Conservation (phyloP, 208 protist species). For the Zelonia costaricensis region DNA sequence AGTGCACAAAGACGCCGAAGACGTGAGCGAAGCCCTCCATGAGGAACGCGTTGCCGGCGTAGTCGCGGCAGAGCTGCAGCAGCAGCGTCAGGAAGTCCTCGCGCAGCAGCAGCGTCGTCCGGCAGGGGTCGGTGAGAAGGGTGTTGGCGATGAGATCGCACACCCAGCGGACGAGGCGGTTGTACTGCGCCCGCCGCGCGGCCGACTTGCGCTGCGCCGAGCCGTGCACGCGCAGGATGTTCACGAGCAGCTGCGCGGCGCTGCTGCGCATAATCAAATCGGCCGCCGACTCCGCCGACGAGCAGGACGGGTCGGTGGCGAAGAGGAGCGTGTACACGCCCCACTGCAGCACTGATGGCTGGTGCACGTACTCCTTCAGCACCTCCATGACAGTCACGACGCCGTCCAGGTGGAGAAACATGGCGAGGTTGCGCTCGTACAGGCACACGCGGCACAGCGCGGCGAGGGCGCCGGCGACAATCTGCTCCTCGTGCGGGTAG, state of each 20-base stretch:
- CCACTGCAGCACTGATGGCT: conserved; percentile 67
- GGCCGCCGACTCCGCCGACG: conserved; percentile 31
- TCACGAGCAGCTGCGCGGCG: conserved; percentile 58
- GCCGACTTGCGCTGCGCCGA: conserved; percentile 16
- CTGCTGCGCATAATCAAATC: conserved; percentile 42
- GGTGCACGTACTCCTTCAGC: conserved; percentile 79
- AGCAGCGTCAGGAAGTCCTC: conserved; percentile 48
- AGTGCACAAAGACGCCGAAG: conserved; percentile 26
- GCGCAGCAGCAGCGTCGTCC: conserved; percentile 37
- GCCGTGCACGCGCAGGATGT: conserved; percentile 55
- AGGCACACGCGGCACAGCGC: conserved; percentile 70
- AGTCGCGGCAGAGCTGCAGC: conserved; percentile 39
- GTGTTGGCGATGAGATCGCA: conserved; percentile 53
- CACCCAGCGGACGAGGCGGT: conserved; percentile 39
- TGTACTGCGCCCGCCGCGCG: conserved; percentile 17
- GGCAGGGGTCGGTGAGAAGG: conserved; percentile 18
- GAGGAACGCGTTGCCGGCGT: conserved; percentile 19
- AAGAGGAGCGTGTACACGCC: conserved; percentile 62
- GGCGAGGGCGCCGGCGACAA: conserved; percentile 62
- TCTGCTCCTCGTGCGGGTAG: conserved; percentile 67
- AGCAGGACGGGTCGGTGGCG: conserved; percentile 35
- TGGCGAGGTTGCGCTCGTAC: conserved; percentile 49
- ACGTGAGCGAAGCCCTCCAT: conserved; percentile 24
- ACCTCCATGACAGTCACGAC: conserved; percentile 77
- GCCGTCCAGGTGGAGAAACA: conserved; percentile 71